Evolutionary conservation across 805 yeast genomes (phyloP).

Genomic region (Wickerhamomyces ciferrii): DNA sequence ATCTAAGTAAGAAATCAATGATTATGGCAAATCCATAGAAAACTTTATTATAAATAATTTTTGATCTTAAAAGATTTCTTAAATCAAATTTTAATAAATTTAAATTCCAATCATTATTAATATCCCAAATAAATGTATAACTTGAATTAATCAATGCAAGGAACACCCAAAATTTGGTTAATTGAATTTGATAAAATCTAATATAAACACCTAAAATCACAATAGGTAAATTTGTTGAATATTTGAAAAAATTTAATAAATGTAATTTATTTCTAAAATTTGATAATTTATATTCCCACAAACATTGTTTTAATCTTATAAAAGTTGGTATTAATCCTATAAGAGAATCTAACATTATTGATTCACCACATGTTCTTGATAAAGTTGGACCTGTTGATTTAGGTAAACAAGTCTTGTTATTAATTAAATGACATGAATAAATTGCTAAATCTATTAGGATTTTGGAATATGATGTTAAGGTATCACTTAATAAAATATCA

Average conservation of each 20-base stretch:
- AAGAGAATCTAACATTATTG: slow-evolving; percentile 29
- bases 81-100: no score
- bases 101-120: slow-evolving; percentile 84
- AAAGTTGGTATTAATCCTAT: slow-evolving; percentile 52
- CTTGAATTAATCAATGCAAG: slow-evolving; percentile 59
- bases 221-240: slow-evolving; percentile 58
- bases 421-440: slow-evolving; percentile 41
- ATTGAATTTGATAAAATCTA: slow-evolving; percentile 9
- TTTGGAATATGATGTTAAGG: slow-evolving; percentile 75
- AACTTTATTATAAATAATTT: slow-evolving; percentile 8
- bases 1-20: slow-evolving; percentile 63
- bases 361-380: slow-evolving; percentile 28
- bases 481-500: slow-evolving; percentile 81
- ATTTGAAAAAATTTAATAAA: slow-evolving; percentile 70
- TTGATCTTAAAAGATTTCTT: slow-evolving; percentile 21
- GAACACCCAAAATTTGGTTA: slow-evolving; percentile 22
- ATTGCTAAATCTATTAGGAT: slow-evolving; percentile 69
- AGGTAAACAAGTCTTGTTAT: slow-evolving; percentile 31
- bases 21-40: slow-evolving; percentile 54
- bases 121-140: slow-evolving; percentile 86
- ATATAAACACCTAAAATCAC: slow-evolving; percentile 29
- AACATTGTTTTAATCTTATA: slow-evolving; percentile 81
- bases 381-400: slow-evolving; percentile 17
- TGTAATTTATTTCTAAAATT: slow-evolving; percentile 43
- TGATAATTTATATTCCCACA: slow-evolving; percentile 55